Base-by-base conservation (phyloP, 2,329 filamentous ascomycete species). In the Pseudopithomyces maydicus region DNA sequence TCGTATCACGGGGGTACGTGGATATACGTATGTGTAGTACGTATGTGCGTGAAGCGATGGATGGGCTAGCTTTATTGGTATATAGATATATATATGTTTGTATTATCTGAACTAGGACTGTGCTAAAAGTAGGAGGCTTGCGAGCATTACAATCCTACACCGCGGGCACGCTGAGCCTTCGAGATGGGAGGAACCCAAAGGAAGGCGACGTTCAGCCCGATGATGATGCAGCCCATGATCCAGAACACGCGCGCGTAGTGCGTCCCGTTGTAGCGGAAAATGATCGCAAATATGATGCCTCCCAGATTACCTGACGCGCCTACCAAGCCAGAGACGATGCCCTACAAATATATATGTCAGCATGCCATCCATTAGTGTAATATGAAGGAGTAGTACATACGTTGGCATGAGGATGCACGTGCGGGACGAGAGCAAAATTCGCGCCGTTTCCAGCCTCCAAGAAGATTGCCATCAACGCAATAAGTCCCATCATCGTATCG, bases 341-440 rank as follows among this genome's bases (percentile, higher is more conserved):
- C 80, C 80, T 54, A 20, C 35, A 12, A 23, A 10, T 5, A 19
- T 5, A 19, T 5, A 41, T 5, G 47, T 71, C 65, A 65, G 68
- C 32, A 52, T 42, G 15, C 23, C 20, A 17, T 15, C 22, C 8
- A 35, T n/a, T n/a, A 17, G 19, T 29, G 10, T 20, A 17, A 12
- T 5, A 14, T 38, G 42, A 19, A 11, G 23, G 33, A 14, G 17
- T 22, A 15, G 6, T 41, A 67, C 75, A 69, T 78, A 74, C 91
- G 74, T 96, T 97, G 58, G 91, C 90, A 58, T 83, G 84, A 1
- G 91, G 91, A 75, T 93, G 90, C 1, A 96, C 89, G 71, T 97
- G 93, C 3, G 92, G 92, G 22, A 97, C 89, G 6, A 97, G 83
- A 0, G 91, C 86, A 75, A 95, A 97, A 78, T 91, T 95, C 39